Percentiles rank a stretch among this genome's conserved stretches.
These are phyloP conservation scores for Agarophyton chilense DNA, from an alignment of 23 red algal species.

Conservation along the genomic window DNA sequence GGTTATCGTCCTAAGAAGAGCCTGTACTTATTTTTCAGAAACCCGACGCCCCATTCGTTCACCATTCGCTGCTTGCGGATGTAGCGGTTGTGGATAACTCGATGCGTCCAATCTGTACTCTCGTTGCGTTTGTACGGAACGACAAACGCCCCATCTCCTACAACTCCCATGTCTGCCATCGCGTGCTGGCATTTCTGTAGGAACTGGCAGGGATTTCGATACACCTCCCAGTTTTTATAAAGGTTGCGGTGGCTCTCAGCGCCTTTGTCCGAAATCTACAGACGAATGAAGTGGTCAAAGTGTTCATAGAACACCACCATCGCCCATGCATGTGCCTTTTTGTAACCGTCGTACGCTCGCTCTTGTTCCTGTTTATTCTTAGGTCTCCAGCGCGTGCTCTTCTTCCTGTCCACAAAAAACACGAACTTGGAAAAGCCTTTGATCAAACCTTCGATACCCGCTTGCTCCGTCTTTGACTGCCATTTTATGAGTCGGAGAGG, in stretches of 20 bases:
- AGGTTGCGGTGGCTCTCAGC: constrained; percentile 2
- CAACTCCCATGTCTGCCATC: constrained; percentile 31
- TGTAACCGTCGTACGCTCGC: too few species aligned
- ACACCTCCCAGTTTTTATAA: neutral
- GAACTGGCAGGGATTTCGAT: neutral
- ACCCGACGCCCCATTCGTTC: constrained; percentile 42
- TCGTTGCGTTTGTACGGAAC: constrained; percentile 39
- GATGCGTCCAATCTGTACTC: constrained; percentile 32
- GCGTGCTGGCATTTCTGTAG: constrained; percentile 49
- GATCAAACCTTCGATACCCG: neutral
- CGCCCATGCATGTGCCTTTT: constrained; percentile 15
- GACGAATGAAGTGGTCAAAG: constrained; percentile 14
- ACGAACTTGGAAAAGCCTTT: neutral
- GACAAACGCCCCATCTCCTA: neutral
- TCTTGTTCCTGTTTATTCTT: neutral
- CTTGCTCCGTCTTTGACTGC: neutral
- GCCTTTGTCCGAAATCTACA: constrained; percentile 16
- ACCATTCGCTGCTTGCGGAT: constrained; percentile 51
- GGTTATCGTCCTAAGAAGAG: constrained; percentile 47
- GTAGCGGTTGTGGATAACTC: neutral
- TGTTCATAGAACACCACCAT: constrained; percentile 14
- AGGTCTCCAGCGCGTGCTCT: constrained; percentile 6
- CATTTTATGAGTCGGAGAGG: neutral
- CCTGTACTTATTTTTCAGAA: constrained; percentile 33
- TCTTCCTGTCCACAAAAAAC: constrained; percentile 32